Conservation (phyloP, 768 basidiomycete species). For the Trametes gibbosa region DNA sequence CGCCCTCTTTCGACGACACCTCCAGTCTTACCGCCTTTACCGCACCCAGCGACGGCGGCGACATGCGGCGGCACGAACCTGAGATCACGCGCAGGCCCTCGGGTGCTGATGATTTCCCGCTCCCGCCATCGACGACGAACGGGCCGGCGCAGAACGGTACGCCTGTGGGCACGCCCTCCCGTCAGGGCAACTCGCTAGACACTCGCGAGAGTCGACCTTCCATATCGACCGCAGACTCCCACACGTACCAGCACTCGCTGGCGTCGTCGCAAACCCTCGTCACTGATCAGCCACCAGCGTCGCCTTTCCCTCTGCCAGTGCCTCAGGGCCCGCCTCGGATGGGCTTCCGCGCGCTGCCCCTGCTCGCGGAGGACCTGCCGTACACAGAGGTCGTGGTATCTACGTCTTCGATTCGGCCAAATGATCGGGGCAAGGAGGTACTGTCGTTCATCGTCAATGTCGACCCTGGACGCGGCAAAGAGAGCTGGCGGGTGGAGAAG, state of each 20-base stretch:
- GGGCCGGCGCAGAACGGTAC: slow-evolving; percentile 6
- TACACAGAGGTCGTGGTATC: slow-evolving; percentile 69
- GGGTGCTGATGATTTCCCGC: slow-evolving; percentile 51
- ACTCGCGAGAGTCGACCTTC: slow-evolving; percentile 11
- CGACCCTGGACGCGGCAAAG: slow-evolving; percentile 67
- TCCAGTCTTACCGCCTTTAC: neutral
- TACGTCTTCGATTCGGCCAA: slow-evolving; percentile 81
- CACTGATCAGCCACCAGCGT: slow-evolving; percentile 25
- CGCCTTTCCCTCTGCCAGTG: slow-evolving; percentile 26
- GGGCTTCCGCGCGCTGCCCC: slow-evolving; percentile 70
- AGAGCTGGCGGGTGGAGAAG: slow-evolving; percentile 86
- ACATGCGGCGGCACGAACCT: slow-evolving; percentile 12
- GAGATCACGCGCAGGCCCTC: slow-evolving; percentile 32
- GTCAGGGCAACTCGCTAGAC: slow-evolving; percentile 11
- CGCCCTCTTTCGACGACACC: slow-evolving; percentile 19
- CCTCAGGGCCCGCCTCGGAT: slow-evolving; percentile 28
- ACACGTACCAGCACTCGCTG: slow-evolving; percentile 14
- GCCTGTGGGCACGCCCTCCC: slow-evolving; percentile 15
- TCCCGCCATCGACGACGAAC: slow-evolving; percentile 34
- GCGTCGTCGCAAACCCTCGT: slow-evolving; percentile 21
- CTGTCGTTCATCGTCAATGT: slow-evolving; percentile 84
- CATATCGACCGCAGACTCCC: slow-evolving; percentile 15
- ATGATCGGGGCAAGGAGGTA: slow-evolving; percentile 90
- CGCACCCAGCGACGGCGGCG: slow-evolving; percentile 18
- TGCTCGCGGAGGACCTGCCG: slow-evolving; percentile 69